Conservation (phyloP, 2,329 filamentous ascomycete genomes). For the Botrytis fragariae region DNA sequence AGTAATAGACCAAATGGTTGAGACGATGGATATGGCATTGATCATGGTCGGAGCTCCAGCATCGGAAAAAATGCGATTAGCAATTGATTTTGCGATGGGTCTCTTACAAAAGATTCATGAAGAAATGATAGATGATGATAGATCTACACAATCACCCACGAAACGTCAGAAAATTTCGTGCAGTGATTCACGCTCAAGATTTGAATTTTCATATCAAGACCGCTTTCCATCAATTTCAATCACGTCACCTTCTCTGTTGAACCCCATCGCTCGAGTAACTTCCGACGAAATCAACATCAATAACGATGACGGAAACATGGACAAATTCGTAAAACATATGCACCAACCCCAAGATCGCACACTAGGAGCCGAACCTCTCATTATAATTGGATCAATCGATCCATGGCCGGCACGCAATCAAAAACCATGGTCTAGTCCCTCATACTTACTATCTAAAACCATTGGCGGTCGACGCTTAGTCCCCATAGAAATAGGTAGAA, state of each 20-base stretch:
- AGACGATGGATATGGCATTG: slow-evolving; percentile 37
- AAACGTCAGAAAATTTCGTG: slow-evolving; percentile 30
- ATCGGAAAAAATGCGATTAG: slow-evolving; percentile 8
- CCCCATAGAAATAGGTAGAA: slow-evolving; percentile 80
- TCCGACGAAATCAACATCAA: not conserved
- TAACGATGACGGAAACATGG: slow-evolving; percentile 50
- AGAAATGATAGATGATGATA: not conserved
- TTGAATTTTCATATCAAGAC: slow-evolving; percentile 2
- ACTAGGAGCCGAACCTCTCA: slow-evolving; percentile 55
- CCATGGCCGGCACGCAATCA: slow-evolving; percentile 75
- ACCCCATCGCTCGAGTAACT: slow-evolving; percentile 42
- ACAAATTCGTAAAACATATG: slow-evolving; percentile 62
- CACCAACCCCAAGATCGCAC: slow-evolving; percentile 41
- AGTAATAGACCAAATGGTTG: slow-evolving; percentile 34
- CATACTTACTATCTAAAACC: slow-evolving; percentile 72
- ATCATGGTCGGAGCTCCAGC: slow-evolving; percentile 35
- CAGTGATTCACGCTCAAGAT: not conserved
- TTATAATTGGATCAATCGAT: slow-evolving; percentile 64
- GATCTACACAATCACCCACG: not conserved
- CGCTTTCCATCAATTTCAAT: slow-evolving; percentile 28
- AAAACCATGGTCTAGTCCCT: slow-evolving; percentile 67
- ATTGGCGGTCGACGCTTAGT: slow-evolving; percentile 76
- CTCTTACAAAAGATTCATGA: slow-evolving; percentile 58
- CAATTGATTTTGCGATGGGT: slow-evolving; percentile 58
- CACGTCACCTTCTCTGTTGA: slow-evolving; percentile 45